Evolutionary conservation across 768 basidiomycete genomes (phyloP).

Genomic region (Tephrocybe sp.): DNA sequence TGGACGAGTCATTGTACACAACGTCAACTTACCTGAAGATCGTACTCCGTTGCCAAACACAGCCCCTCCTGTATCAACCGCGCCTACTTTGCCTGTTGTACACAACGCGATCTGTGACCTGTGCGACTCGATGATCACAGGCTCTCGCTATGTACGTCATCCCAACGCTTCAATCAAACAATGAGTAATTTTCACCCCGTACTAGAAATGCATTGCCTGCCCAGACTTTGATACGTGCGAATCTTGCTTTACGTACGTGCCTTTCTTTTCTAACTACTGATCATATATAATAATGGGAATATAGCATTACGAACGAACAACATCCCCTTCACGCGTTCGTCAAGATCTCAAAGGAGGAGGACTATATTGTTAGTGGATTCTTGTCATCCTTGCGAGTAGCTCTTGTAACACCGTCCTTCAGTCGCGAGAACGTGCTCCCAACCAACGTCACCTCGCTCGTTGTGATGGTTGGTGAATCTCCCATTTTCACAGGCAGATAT

Average conservation of each 20-base stretch:
- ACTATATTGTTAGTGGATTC: slow-evolving; percentile 51
- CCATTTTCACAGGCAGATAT: neutral
- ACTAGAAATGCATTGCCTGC: slow-evolving; percentile 73
- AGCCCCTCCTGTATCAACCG: slow-evolving; percentile 12
- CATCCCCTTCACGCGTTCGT: slow-evolving; percentile 79
- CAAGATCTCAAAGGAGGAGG: slow-evolving; percentile 48
- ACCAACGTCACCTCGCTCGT: slow-evolving; percentile 47
- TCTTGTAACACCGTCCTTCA: slow-evolving; percentile 11
- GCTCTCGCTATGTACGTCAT: slow-evolving; percentile 65
- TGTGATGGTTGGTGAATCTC: slow-evolving; percentile 47
- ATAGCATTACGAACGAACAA: slow-evolving; percentile 64
- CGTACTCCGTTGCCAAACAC: slow-evolving; percentile 19
- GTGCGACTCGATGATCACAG: slow-evolving; percentile 69
- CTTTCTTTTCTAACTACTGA: neutral
- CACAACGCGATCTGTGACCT: slow-evolving; percentile 76
- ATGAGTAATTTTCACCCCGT: neutral
- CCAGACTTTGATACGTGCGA: slow-evolving; percentile 84
- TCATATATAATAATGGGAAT: slow-evolving; percentile 1
- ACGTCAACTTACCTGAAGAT: slow-evolving; percentile 44
- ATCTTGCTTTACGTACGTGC: slow-evolving; percentile 59
- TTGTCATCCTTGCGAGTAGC: neutral
- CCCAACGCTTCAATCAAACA: neutral
- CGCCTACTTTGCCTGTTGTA: slow-evolving; percentile 23
- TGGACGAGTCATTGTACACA: slow-evolving; percentile 63
- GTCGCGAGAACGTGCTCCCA: slow-evolving; percentile 19